Base-by-base conservation (phyloP, 805 yeast species). In the Lipomyces yamadae region DNA sequence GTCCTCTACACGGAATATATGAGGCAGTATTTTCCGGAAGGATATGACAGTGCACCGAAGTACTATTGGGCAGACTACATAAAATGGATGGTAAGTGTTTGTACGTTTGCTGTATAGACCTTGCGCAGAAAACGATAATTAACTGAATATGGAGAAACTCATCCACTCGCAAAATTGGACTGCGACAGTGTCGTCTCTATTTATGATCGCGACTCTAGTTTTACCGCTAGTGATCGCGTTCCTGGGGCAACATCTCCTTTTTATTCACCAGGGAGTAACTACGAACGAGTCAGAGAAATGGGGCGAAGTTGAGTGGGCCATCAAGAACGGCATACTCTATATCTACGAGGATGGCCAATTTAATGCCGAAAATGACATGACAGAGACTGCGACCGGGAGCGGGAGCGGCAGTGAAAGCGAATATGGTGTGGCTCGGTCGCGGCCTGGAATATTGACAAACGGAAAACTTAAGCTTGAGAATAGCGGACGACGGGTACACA, bases 271-370 rank as follows among this genome's bases (percentile, higher is more conserved):
- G 54, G 96, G 96, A 0, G 87, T 87, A 75, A 89, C 95, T 11
- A 88, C 93, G 3, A 89, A 88, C 73, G 96, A 90, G 76, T 78
- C 84, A 18, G 86, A 81, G 60, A 90, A 90, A 74, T 90, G 96
- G 96, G 84, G 79, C 24, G 85, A 82, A 2, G 81, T 90, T 13
- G 86, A 86, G 63, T 82, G 84, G 59, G 79, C 86, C 65, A 76
- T 85, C 60, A 72, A 79, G 8, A 79, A 80, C 11, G 82, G 82
- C 0, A 74, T 72, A 35, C 74, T 86, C 6, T 78, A 72, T 56
- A 65, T 70, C 37, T 79, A 74, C 65, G 76, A 68, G 30, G 63
- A 66, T 50, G 69, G 55, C 4, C 15, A 37, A 11, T 13, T 4
- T 37, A n/a, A 42, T 15, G 39, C 24, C 13, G 65, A 50, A 4